A percentile compares a stretch with the other conserved stretches of the same genome.
Evolutionary conservation across 2,329 filamentous ascomycete species (phyloP).

Genomic region (Aspergillus ibericus): DNA sequence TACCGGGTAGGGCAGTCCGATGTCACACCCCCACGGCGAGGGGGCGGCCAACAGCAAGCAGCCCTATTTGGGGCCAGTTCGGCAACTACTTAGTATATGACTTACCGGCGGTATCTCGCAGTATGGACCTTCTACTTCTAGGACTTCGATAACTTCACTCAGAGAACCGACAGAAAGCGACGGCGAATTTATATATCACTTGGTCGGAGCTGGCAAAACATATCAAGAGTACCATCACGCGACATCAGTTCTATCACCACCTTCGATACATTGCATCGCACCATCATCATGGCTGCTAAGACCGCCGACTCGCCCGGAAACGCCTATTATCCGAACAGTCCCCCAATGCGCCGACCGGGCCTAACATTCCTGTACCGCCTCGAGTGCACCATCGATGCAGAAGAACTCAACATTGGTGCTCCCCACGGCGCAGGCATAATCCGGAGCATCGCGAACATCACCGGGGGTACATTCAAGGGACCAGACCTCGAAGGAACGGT

Average conservation of each 20-base stretch:
- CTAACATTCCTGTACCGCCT: conserved; percentile 25
- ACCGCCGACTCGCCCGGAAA: conserved; percentile 22
- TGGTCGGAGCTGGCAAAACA: no score
- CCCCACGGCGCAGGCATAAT: conserved; percentile 22
- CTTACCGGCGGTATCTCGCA: background rate
- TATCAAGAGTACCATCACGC: background rate
- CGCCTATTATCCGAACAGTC: conserved; percentile 20
- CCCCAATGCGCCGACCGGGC: conserved; percentile 24
- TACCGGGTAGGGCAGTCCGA: background rate
- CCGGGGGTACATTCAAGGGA: conserved; percentile 25
- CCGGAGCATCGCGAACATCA: conserved; percentile 24
- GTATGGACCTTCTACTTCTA: no score
- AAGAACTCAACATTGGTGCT: conserved; percentile 24
- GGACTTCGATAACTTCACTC: no score
- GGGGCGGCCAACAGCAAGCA: background rate
- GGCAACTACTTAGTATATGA: background rate
- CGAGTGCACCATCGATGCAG: conserved; percentile 23
- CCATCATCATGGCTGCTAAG: background rate
- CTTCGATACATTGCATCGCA: background rate
- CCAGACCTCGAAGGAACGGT: conserved; percentile 22
- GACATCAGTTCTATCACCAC: background rate
- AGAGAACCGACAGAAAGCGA: no score
- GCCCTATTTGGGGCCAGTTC: background rate
- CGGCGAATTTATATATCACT: background rate
- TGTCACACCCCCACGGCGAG: background rate